Base-by-base conservation (phyloP, 257 asterid species). In the Paraleonurus japonicus region DNA sequence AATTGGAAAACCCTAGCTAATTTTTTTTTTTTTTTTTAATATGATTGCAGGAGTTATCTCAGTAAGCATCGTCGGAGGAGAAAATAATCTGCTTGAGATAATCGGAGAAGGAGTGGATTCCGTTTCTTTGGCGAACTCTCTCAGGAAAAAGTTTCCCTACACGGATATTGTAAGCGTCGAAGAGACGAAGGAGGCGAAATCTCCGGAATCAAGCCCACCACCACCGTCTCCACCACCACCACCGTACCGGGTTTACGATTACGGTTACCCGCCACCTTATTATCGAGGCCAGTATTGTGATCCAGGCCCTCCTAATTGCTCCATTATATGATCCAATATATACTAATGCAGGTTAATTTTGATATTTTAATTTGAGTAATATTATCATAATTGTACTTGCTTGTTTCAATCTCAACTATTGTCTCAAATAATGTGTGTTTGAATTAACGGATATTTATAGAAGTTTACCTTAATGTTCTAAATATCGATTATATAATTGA, bases 81-180 rank as follows among this genome's bases (percentile, higher is more conserved):
- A 47, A 47, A 75, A 62, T 4, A 70, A 63, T 3, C 55, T 9
- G 27, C 4, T 81, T 27, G 79, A 51, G 76, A 78, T 84, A 4
- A 77, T 65, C 15, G 86, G 89, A 60, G 80, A 76, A 23, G 83
- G 75, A 7, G 76, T 84, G 0, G 85, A 85, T 35, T 67, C 67
- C 0, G 79, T 70, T 23, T 10, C 28, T 64, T 76, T 84, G 78
- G 78, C 67, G 33, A 79, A 73, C 17, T 78, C 67, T 3, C 54
- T 84, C 0, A 75, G 77, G 71, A 77, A 76, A 64, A 77, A 75
- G 64, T 79, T 84, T 5, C 35, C 48, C 1, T 62, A 65, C 19
- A 82, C 82, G 3, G 41, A 32, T 3, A 79, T 84, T 8, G 10
- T 54, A 4, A 47, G 55, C 16, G n/a, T 81, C 6, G 72, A 55